Evolutionary conservation across 768 basidiomycete genomes (phyloP).

Genomic region (Boletus sp.): DNA sequence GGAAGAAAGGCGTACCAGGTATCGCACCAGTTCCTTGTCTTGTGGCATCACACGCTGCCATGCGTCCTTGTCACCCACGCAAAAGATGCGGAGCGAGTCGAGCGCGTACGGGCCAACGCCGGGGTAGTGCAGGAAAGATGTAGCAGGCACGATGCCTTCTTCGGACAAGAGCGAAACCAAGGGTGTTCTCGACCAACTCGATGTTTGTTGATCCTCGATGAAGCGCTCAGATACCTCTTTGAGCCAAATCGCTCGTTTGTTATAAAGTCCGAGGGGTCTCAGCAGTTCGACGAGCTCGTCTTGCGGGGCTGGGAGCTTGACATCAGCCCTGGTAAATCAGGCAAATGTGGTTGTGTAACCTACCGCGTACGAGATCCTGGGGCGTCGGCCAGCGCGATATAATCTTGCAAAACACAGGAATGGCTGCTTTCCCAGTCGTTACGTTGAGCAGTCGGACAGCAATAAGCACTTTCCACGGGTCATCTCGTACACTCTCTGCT

Average conservation of each 20-base stretch:
- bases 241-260: slow-evolving; percentile 53
- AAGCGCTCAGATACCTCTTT: slow-evolving; percentile 53
- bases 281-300: slow-evolving; percentile 45
- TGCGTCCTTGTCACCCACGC: slow-evolving; percentile 34
- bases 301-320: slow-evolving; percentile 35
- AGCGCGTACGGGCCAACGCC: slow-evolving; percentile 70
- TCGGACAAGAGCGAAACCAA: neutral
- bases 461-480: slow-evolving; percentile 70
- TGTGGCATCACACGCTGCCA: slow-evolving; percentile 62
- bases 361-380: slow-evolving; percentile 52
- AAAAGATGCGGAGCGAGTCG: slow-evolving; percentile 76
- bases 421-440: slow-evolving; percentile 58
- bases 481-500: slow-evolving; percentile 47
- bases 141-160: slow-evolving; percentile 28
- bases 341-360: neutral
- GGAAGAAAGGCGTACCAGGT: slow-evolving; percentile 49
- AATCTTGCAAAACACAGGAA: slow-evolving; percentile 63
- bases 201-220: slow-evolving; percentile 37
- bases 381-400: slow-evolving; percentile 58
- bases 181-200: slow-evolving; percentile 12
- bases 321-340: neutral
- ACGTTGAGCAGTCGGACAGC: slow-evolving; percentile 69
- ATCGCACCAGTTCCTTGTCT: slow-evolving; percentile 69
- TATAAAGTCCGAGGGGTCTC: slow-evolving; percentile 56
- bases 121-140: slow-evolving; percentile 54